These are phyloP conservation scores for Phytophthora foliorum DNA, from an alignment of 352 stramenopile genomes.

Conservation along the genomic window DNA sequence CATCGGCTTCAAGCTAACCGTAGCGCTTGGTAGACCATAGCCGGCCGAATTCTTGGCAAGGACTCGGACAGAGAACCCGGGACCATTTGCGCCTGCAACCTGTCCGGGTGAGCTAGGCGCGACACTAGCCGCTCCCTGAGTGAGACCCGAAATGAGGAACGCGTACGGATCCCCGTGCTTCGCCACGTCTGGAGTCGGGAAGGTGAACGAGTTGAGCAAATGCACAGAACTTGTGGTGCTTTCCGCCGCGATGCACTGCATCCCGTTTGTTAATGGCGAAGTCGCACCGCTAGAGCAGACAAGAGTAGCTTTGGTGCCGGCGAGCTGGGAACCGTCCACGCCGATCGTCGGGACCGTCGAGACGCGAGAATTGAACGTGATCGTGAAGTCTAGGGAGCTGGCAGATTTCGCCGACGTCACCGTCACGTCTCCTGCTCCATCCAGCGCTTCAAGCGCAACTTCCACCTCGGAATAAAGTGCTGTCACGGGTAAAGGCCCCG, in stretches of 20 bases:
- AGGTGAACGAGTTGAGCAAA: slow-evolving; percentile 41
- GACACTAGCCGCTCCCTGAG: slow-evolving; percentile 41
- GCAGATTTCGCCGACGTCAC: slow-evolving; percentile 52
- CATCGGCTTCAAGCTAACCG: slow-evolving; percentile 89
- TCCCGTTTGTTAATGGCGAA: slow-evolving; percentile 31
- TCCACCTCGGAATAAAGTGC: slow-evolving; percentile 83
- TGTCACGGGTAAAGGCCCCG: slow-evolving; percentile 61
- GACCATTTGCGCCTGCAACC: slow-evolving; percentile 41
- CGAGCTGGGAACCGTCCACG: slow-evolving; percentile 49
- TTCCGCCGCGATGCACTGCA: slow-evolving; percentile 61
- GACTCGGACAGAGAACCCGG: slow-evolving; percentile 73
- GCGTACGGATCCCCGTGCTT: slow-evolving; percentile 53
- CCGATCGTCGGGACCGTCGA: slow-evolving; percentile 37
- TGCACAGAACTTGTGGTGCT: slow-evolving; percentile 46
- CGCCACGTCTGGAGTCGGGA: slow-evolving; percentile 63
- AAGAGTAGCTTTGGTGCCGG: slow-evolving; percentile 44
- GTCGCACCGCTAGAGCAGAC: slow-evolving; percentile 62
- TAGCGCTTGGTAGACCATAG: slow-evolving; percentile 65
- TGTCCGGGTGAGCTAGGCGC: slow-evolving; percentile 44
- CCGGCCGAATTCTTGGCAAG: slow-evolving; percentile 71
- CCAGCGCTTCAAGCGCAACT: slow-evolving; percentile 79
- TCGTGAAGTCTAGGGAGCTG: slow-evolving; percentile 52
- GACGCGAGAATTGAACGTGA: slow-evolving; percentile 71
- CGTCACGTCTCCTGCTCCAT: slow-evolving; percentile 80
- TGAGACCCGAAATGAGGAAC: slow-evolving; percentile 63